Percentiles rank a stretch among this genome's conserved stretches.
Evolutionary conservation across 208 protist species (phyloP).

Genomic region (Strigomonas culicis): DNA sequence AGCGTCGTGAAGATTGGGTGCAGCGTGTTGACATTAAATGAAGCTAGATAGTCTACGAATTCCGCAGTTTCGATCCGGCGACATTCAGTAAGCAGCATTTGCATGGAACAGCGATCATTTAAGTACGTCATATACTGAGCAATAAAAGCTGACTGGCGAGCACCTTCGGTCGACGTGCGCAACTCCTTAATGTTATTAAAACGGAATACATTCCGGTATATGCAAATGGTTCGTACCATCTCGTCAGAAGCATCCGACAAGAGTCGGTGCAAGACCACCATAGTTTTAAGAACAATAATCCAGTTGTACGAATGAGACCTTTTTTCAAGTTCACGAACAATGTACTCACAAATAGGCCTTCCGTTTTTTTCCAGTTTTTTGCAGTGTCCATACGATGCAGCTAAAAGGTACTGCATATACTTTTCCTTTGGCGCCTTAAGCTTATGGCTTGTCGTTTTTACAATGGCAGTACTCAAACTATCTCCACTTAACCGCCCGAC

Average conservation of each 20-base stretch:
- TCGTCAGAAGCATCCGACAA: conserved; percentile 55
- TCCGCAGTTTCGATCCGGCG: conserved; percentile 45
- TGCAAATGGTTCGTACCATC: conserved; percentile 53
- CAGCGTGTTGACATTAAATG: conserved; percentile 37
- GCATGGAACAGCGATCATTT: conserved; percentile 37
- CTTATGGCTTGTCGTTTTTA: conserved; percentile 84
- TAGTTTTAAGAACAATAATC: conserved; percentile 78
- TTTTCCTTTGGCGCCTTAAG: conserved; percentile 87
- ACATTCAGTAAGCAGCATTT: conserved; percentile 26
- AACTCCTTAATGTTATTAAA: conserved; percentile 48
- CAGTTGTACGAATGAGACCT: conserved; percentile 78
- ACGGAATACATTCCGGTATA: conserved; percentile 45
- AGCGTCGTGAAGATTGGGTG: conserved; percentile 35
- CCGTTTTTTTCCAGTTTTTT: conserved; percentile 21
- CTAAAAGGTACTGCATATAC: conserved; percentile 69
- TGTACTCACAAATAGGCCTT: conserved; percentile 38
- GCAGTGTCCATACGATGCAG: conserved; percentile 57
- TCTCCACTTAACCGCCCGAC: conserved; percentile 59
- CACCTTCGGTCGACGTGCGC: conserved; percentile 34
- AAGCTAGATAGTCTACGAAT: conserved; percentile 43
- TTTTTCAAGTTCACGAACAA: conserved; percentile 75
- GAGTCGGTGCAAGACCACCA: conserved; percentile 73
- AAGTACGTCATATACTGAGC: conserved; percentile 59
- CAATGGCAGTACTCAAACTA: conserved; percentile 60
- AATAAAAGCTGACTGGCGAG: conserved; percentile 56